These are phyloP conservation scores for Eucalyptus victrix DNA, from an alignment of 345 rosid genomes.

Conservation along the genomic window DNA sequence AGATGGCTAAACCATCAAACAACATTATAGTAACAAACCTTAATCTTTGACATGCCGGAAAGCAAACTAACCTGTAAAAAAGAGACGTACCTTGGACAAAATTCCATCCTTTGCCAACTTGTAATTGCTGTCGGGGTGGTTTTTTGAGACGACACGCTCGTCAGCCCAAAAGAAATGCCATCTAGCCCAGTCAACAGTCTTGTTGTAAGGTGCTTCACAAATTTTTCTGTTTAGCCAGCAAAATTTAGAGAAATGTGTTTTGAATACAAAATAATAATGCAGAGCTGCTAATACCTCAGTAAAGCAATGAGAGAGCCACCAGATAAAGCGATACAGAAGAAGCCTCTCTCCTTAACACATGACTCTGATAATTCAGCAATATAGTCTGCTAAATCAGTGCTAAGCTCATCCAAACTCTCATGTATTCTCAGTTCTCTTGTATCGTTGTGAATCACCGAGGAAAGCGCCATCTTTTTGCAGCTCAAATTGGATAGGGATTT, in stretches of 20 bases:
- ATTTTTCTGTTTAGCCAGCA: constrained; percentile 45
- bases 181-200: constrained; percentile 85
- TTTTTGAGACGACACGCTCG: constrained; percentile 70
- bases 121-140: constrained; percentile 77
- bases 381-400: constrained; percentile 72
- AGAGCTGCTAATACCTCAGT: constrained; percentile 40
- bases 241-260: constrained; percentile 3
- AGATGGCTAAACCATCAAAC: not conserved
- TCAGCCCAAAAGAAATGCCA: constrained; percentile 88
- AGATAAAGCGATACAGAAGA: constrained; percentile 73
- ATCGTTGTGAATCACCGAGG: constrained; percentile 38
- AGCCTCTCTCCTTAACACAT: constrained; percentile 69
- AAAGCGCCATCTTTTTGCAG: constrained; percentile 43
- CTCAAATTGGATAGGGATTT: not conserved
- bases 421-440: constrained; percentile 70
- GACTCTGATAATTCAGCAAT: constrained; percentile 78
- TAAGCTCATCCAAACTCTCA: constrained; percentile 62
- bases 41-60: not conserved
- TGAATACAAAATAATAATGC: not conserved
- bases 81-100: constrained; percentile 51
- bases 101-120: constrained; percentile 72
- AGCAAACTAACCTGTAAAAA: not conserved
- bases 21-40: not conserved
- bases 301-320: constrained; percentile 76
- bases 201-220: constrained; percentile 70